These are phyloP conservation scores for Tolypocladium pustulatum DNA, from an alignment of 2,329 filamentous ascomycete genomes.

Conservation along the genomic window DNA sequence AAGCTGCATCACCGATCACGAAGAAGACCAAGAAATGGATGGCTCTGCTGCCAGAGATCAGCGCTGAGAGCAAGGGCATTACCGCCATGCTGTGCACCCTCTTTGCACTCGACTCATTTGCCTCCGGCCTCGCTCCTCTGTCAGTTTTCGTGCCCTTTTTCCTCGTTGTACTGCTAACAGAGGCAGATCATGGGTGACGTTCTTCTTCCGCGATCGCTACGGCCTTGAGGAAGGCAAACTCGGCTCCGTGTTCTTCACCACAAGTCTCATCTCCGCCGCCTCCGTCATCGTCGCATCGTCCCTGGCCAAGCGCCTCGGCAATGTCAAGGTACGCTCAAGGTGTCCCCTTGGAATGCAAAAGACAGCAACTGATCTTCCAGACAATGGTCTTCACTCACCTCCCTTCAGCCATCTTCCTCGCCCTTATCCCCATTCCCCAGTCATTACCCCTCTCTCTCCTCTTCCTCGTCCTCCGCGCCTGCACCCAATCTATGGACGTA, in stretches of 20 bases:
- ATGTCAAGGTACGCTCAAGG: constrained; percentile 46
- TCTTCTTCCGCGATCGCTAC: constrained; percentile 41
- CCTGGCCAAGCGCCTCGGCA: constrained; percentile 43
- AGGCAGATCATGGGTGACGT: constrained; percentile 46
- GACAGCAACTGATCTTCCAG: constrained; percentile 17
- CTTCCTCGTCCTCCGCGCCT: constrained; percentile 52
- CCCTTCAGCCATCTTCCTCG: constrained; percentile 55
- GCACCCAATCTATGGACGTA: constrained; percentile 58
- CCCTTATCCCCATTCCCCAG: constrained; percentile 48
- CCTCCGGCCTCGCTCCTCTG: constrained; percentile 57
- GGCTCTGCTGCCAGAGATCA: constrained; percentile 45
- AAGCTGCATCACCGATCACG: not conserved
- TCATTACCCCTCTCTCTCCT: constrained; percentile 42
- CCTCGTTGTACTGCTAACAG: constrained; percentile 11
- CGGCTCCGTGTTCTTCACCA: constrained; percentile 44
- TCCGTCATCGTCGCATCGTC: constrained; percentile 44
- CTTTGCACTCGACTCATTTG: constrained; percentile 59
- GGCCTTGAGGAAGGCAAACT: constrained; percentile 36
- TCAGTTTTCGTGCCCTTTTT: constrained; percentile 25
- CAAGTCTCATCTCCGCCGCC: constrained; percentile 37
- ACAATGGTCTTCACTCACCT: constrained; percentile 71
- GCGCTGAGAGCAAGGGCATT: constrained; percentile 39
- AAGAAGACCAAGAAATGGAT: constrained; percentile 1
- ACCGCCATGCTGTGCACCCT: constrained; percentile 54
- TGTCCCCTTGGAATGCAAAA: not conserved